Base-by-base conservation (phyloP, 352 stramenopile genomes). In the Globisporangium orthogonon region DNA sequence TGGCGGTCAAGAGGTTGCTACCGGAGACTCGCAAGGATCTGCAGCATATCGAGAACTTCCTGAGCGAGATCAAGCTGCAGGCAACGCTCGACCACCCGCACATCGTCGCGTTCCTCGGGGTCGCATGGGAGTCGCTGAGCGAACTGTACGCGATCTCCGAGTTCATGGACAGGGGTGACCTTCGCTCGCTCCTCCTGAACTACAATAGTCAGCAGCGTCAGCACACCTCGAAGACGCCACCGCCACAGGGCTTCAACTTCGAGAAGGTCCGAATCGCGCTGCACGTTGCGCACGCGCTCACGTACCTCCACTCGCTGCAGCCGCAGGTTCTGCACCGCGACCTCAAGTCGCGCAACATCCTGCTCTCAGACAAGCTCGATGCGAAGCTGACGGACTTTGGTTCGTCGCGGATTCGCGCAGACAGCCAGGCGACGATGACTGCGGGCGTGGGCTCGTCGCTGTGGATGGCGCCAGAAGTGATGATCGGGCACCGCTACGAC, bases 301-400 rank as follows among this genome's bases (percentile, higher is more conserved):
- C 69, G 29, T 83, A 83, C 40, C 54, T 83, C 44, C 73, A 83
- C 55, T 74, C 67, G 10, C 59, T 79, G 7, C 61, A 71, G 18
- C 70, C 70, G 1, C 45, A 64, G 2, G 57, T 87, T 40, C 54
- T 89, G 7, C 74, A 89, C 50, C 73, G 78, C 13, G 78, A 88
- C 54, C 68, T 89, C 53, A 89, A 89, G 54, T 87, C 74, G 7
- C 73, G 77, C n/a, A 89, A 89, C 48, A 65, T 89, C 47, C 59
- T 89, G 40, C 58, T 89, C 15, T 74, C 69, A 0, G 49, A 50
- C n/a, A 61, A 60, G 15, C 50, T 78, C 15, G 30, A 69, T 5
- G 68, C 71, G 18, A 86, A 83, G 47, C 50, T 86, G 6, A 84
- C 74, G 7, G 76, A 86, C 58, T 86, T 86, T 63, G 73, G 73